Evolutionary conservation across 441 rosid species (phyloP).

Genomic region (Metrosideros polymorpha): DNA sequence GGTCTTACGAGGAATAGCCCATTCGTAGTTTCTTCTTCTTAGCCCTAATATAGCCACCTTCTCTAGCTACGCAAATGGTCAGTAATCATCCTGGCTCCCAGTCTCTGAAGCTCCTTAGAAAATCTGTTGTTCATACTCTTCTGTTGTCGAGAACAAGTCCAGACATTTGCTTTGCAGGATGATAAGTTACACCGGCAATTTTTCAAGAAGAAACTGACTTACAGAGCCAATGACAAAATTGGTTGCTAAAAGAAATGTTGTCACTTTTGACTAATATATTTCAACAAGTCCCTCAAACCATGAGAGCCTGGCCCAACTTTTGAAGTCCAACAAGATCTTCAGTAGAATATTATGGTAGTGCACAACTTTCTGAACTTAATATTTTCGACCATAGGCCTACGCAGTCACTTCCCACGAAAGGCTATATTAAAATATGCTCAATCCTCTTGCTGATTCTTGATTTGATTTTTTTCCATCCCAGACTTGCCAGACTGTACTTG

Average conservation of each 20-base stretch:
- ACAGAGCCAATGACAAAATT: not conserved
- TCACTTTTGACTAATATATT: not conserved
- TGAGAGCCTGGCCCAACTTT: not conserved
- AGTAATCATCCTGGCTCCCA: not conserved
- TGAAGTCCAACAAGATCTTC: not conserved
- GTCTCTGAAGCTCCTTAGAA: not conserved
- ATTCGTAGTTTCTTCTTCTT: not conserved
- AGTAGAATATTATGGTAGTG: not conserved
- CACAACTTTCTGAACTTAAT: not conserved
- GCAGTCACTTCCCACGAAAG: not conserved
- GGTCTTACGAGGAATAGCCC: not conserved
- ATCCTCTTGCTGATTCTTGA: not conserved
- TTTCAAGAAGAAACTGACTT: not conserved
- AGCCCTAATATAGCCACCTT: not conserved
- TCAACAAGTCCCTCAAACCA: not conserved
- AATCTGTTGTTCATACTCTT: not conserved
- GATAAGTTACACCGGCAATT: not conserved
- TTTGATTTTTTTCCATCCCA: not conserved
- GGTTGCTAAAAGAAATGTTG: not conserved
- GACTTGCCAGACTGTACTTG: not conserved
- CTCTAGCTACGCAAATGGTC: not conserved
- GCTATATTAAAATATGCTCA: not conserved
- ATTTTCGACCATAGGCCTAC: not conserved
- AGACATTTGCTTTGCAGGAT: not conserved
- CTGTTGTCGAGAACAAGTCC: not conserved